Evolutionary conservation across 768 basidiomycete species (phyloP).

Genomic region (Macrolepiota albuminosa): DNA sequence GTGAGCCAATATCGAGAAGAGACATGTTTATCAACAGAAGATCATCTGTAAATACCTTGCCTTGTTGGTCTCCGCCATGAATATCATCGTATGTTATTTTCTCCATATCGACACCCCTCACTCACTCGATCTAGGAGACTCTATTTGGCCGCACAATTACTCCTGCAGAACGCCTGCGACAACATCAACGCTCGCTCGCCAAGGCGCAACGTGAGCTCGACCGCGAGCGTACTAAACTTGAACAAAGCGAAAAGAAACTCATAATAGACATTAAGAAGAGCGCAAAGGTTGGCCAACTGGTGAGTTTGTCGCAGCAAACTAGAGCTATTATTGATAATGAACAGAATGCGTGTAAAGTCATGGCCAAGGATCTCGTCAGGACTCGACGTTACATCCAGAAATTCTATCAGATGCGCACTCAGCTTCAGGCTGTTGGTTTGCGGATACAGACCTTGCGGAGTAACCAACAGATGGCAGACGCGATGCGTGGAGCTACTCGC

Average conservation of each 20-base stretch:
- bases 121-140: slow-evolving; percentile 60
- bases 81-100: slow-evolving; percentile 60
- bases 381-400: slow-evolving; percentile 95
- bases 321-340: slow-evolving; percentile 16
- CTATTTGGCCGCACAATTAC: slow-evolving; percentile 93
- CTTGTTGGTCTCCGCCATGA: slow-evolving; percentile 45
- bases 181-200: slow-evolving; percentile 92
- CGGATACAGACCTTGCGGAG: slow-evolving; percentile 95
- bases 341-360: slow-evolving; percentile 97
- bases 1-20: slow-evolving; percentile 54
- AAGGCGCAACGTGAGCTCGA: slow-evolving; percentile 99
- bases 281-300: slow-evolving; percentile 93
- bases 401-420: slow-evolving; percentile 98
- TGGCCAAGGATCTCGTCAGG: slow-evolving; percentile 97
- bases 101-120: background rate
- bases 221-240: slow-evolving; percentile 89
- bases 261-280: slow-evolving; percentile 94
- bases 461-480: slow-evolving; percentile 99
- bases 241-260: slow-evolving; percentile 96
- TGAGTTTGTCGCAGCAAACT: slow-evolving; percentile 28
- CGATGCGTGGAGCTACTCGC: slow-evolving; percentile 96
- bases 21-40: slow-evolving; percentile 18
- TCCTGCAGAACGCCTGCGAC: slow-evolving; percentile 92
- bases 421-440: slow-evolving; percentile 91
- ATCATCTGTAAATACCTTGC: background rate